Base-by-base conservation (phyloP, 306 rosid species). In the Corylus heterophylla region DNA sequence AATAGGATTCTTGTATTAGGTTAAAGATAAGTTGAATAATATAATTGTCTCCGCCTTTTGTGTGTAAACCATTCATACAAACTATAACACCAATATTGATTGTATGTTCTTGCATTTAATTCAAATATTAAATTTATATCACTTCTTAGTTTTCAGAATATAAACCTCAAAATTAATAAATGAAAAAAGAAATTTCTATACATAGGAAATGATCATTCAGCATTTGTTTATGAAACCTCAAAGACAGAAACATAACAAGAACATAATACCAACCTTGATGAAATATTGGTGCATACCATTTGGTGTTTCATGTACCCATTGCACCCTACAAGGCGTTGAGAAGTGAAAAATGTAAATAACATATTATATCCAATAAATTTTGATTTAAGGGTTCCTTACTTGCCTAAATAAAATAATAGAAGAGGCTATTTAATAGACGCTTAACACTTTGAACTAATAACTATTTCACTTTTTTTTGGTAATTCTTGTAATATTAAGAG, bases 201-300 rank as follows among this genome's bases (percentile, higher is more conserved):
- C 50, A 50, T 8, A 35, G 35, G 48, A 25, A 18, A 58, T 31
- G 58, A 69, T 76, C 58, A 75, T 52, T 78, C 69, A 73, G 79
- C 52, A 66, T 25, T 44, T 79, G 68, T 56, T 54, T 64, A 48
- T 74, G 49, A 75, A 78, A 69, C 31, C 37, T 31, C 52, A 45
- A 56, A 61, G 51, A 61, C 54, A 62, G 56, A 76, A 35, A 71
- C 45, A 63, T 25, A 75, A 66, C n/a, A 74, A 67, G 55, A 68
- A 71, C 54, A 68, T 48, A 62, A 52, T 66, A 85, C 94, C 77
- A 83, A 94, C 98, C 98, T 94, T 94, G 82, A 92, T 72, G 80
- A 94, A 94, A 86, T 94, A 94, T 83, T 92, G 97, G 90, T 94
- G 87, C 79, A 83, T 70, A 63, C 97, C 97, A 81, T 85, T 86